Base-by-base conservation (phyloP, 495 filamentous ascomycete species). In the Hyaloscypha variabilis region DNA sequence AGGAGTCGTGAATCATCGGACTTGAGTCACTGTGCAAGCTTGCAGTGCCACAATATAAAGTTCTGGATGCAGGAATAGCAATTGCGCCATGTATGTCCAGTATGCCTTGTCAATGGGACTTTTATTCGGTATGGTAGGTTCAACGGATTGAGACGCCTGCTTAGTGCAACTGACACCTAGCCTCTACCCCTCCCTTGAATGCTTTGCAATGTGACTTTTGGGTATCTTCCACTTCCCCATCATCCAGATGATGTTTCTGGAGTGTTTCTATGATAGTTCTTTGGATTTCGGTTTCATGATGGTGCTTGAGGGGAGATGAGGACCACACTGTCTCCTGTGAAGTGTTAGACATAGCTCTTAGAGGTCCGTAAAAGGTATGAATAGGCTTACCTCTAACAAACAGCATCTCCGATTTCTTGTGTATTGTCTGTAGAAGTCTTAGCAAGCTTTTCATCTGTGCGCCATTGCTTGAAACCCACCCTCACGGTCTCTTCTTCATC, bases 371-470 rank as follows among this genome's bases (percentile, higher is more conserved):
- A n/a, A n/a, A n/a, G n/a, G n/a, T n/a, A n/a, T n/a, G n/a, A n/a
- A n/a, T n/a, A 11, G 25, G 78, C 85, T 60, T 76, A 96, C 94
- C 95, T 90, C 95, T 82, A 28, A 99, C 95, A 73, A 99, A 99
- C n/a, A 99, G 79, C 95, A 98, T 99, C 74, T 98, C 96, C 50
- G 92, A 94, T 72, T 97, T 94, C 78, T 96, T 96, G 77, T 93
- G 95, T 62, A 93, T 87, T 13, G 92, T 96, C 94, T 97, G 66
- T n/a, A 39, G 53, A 30, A 39, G 24, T 62, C 11, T 69, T 56
- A 69, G 63, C 60, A 26, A 58, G 36, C 29, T 42, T 30, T 24
- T 31, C 63, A 25, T 46, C 34, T 55, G 3, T 54, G 50, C 34
- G 56, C 39, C 29, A 23, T 36, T 2, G 34, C 8, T 19, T 28